Conservation (phyloP, 306 rosid genomes). For the Cicer arietinum region DNA sequence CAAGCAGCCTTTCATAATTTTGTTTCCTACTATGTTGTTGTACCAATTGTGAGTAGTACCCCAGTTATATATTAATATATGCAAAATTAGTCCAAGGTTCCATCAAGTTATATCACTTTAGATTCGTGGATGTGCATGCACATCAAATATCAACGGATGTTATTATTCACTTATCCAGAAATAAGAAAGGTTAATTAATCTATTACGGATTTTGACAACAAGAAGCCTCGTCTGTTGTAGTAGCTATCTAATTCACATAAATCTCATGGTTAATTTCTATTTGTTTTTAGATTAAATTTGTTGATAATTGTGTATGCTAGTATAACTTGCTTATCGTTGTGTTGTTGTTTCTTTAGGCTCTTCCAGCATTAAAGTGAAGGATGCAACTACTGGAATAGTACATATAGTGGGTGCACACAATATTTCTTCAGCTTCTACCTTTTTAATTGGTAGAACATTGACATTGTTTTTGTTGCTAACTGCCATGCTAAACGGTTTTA, state of each 20-base stretch:
- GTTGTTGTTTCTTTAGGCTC: conserved; percentile 55
- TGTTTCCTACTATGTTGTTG: conserved; percentile 13
- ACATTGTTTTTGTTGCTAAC: conserved; percentile 56
- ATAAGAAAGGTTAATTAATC: conserved; percentile 29
- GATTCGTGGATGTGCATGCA: not conserved
- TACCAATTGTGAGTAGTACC: conserved; percentile 8
- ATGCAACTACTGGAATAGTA: conserved; percentile 60
- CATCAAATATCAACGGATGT: no score
- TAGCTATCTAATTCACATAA: conserved; percentile 20
- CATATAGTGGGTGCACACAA: conserved; percentile 73
- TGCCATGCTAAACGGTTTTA: conserved; percentile 50
- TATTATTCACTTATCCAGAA: not conserved
- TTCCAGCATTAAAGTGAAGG: conserved; percentile 83
- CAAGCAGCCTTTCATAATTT: conserved; percentile 30
- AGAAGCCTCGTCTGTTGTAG: conserved; percentile 3
- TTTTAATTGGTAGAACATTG: conserved; percentile 50
- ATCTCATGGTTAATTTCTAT: conserved; percentile 24
- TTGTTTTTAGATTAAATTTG: conserved; percentile 27
- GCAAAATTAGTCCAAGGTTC: conserved; percentile 17
- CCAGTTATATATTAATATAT: conserved; percentile 18
- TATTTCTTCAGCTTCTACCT: conserved; percentile 61
- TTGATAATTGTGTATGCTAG: conserved; percentile 1
- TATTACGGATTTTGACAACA: not conserved
- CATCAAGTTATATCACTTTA: conserved; percentile 17
- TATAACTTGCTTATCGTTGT: conserved; percentile 39